Percentiles rank a stretch among this genome's conserved stretches.
phyloP scores from a whole-genome alignment of 345 rosid species.

The Citrus reticulata region DNA sequence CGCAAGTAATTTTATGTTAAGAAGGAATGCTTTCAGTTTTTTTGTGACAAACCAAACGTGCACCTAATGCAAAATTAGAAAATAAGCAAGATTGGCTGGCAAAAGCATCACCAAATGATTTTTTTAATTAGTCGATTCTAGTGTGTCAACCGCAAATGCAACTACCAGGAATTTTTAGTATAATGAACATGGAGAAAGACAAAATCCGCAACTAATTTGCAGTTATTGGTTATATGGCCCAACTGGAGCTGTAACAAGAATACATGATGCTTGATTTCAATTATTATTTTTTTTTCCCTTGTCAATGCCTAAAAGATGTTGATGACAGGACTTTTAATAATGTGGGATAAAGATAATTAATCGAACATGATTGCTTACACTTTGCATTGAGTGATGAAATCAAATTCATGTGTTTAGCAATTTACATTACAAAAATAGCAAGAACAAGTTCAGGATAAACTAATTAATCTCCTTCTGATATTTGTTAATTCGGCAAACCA shows the following conservation, averaged over 20 bases:
- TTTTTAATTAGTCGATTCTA: not conserved
- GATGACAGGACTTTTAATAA: not conserved
- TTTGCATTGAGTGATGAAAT: not conserved
- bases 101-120: not conserved
- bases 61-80: not conserved
- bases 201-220: not conserved
- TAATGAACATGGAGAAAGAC: not conserved
- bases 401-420: conserved; percentile 2
- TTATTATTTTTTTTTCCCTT: not conserved
- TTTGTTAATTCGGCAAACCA: conserved; percentile 1
- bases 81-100: not conserved
- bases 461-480: not conserved
- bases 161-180: not conserved
- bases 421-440: not conserved
- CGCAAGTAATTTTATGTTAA: not conserved
- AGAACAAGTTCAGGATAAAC: not conserved
- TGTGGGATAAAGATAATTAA: not conserved
- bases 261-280: not conserved
- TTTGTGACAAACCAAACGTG: not conserved
- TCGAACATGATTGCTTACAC: conserved; percentile 15
- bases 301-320: not conserved
- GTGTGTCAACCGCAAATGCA: not conserved
- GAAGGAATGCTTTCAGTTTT: not conserved
- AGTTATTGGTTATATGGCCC: not conserved
- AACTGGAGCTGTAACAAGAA: not conserved